Evolutionary conservation across 1,284 basidiomycete genomes (phyloP).

Genomic region (Pascua guehoae): DNA sequence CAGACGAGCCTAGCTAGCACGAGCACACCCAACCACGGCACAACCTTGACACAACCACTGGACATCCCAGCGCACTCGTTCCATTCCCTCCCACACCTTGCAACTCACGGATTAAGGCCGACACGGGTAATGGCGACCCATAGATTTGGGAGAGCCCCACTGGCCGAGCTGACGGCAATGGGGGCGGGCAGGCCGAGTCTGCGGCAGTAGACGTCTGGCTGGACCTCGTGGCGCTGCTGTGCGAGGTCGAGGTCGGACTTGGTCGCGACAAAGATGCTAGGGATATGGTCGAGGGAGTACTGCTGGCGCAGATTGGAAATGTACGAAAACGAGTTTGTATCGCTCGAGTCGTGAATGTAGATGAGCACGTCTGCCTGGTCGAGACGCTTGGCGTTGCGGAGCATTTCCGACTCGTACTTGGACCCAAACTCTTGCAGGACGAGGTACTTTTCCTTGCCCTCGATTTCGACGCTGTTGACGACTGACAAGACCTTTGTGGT

Average conservation of each 20-base stretch:
- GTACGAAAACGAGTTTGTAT: constrained; percentile 98
- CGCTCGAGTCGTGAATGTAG: constrained; percentile 95
- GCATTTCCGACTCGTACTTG: constrained; percentile 84
- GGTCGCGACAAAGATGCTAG: constrained; percentile 94
- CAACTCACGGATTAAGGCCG: constrained; percentile 43
- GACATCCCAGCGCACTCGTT: no score
- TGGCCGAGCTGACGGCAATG: constrained; percentile 83
- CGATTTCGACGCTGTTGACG: constrained; percentile 91
- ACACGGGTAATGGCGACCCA: constrained; percentile 47
- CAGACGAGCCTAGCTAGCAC: no score
- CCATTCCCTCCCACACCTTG: background rate
- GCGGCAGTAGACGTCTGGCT: constrained; percentile 94
- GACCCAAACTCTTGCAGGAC: constrained; percentile 96
- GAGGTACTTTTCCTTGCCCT: constrained; percentile 91
- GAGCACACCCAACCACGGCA: background rate
- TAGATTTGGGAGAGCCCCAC: constrained; percentile 51
- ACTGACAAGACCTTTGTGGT: constrained; percentile 87
- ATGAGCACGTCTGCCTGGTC: constrained; percentile 90
- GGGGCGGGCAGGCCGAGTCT: constrained; percentile 79
- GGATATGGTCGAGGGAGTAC: constrained; percentile 89
- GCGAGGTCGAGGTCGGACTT: constrained; percentile 97
- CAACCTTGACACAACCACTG: background rate
- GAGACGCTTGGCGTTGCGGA: constrained; percentile 84
- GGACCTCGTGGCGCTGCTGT: constrained; percentile 94
- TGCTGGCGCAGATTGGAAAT: constrained; percentile 97